Percentiles rank a stretch among this genome's conserved stretches.
These are phyloP conservation scores for Lachnellula willkommii DNA, from an alignment of 2,329 filamentous ascomycete genomes.

Conservation along the genomic window DNA sequence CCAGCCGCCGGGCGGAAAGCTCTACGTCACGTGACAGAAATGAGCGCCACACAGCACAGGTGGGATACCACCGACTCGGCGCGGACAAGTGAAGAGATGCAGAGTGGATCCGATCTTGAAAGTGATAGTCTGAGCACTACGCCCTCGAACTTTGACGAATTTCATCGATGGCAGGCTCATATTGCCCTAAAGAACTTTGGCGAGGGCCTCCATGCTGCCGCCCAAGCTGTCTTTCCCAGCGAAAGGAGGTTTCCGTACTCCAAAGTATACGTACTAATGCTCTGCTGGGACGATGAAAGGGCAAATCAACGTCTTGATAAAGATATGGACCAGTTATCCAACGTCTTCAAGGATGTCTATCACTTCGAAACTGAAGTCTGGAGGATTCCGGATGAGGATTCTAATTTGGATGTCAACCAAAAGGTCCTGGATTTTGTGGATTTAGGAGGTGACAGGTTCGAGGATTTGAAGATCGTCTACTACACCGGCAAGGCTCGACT, in stretches of 20 bases:
- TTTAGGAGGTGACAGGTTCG: slow-evolving; percentile 12
- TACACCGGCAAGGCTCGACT: slow-evolving; percentile 19
- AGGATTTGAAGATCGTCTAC: slow-evolving; percentile 22
- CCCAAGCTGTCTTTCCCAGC: slow-evolving; percentile 19
- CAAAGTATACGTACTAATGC: slow-evolving; percentile 21
- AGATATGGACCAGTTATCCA: slow-evolving; percentile 14
- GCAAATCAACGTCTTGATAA: slow-evolving; percentile 5
- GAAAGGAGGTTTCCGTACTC: slow-evolving; percentile 12
- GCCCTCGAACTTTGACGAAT: slow-evolving; percentile 9
- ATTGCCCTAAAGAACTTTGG: slow-evolving; percentile 19
- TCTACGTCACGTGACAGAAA: slow-evolving; percentile 3
- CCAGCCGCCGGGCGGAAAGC: not conserved
- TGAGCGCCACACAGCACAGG: not conserved
- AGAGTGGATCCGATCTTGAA: slow-evolving; percentile 2
- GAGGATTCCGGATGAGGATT: slow-evolving; percentile 16
- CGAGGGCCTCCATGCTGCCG: slow-evolving; percentile 18
- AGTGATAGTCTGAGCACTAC: not conserved
- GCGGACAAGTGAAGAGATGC: slow-evolving; percentile 4
- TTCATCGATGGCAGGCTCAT: slow-evolving; percentile 17
- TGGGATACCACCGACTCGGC: not conserved
- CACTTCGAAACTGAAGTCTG: slow-evolving; percentile 20
- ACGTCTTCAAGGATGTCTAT: slow-evolving; percentile 19
- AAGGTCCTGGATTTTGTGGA: slow-evolving; percentile 17
- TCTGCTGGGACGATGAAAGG: slow-evolving; percentile 19
- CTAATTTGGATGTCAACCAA: slow-evolving; percentile 8